Evolutionary conservation across 2,329 filamentous ascomycete species (phyloP).

Genomic region (Phialophora tarda): DNA sequence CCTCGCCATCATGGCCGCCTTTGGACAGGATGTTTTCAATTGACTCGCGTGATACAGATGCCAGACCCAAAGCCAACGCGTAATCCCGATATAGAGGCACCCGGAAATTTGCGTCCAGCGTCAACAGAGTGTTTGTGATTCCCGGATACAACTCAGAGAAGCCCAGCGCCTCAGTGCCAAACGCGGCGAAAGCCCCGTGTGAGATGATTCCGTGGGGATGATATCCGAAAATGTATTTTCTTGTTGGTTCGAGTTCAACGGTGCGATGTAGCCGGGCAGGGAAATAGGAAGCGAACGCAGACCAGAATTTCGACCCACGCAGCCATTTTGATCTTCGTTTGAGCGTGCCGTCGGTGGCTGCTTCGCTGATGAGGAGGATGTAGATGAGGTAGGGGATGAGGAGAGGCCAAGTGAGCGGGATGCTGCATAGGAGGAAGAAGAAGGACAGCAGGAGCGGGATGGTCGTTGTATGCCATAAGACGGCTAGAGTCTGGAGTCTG

Average conservation of each 20-base stretch:
- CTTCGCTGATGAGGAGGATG: conserved; percentile 74
- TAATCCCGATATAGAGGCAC: conserved; percentile 95
- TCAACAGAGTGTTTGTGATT: conserved; percentile 91
- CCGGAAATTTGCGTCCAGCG: conserved; percentile 93
- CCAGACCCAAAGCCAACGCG: conserved; percentile 83
- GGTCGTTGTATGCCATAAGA: conserved; percentile 73
- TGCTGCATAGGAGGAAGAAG: conserved; percentile 90
- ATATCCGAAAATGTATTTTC: conserved; percentile 97
- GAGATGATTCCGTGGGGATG: conserved; percentile 98
- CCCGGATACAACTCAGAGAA: conserved; percentile 89
- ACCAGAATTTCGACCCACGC: conserved; percentile 78
- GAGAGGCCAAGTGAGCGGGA: conserved; percentile 88
- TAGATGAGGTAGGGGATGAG: conserved; percentile 80
- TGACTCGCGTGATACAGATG: conserved; percentile 86
- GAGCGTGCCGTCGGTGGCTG: conserved; percentile 75
- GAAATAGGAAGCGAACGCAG: conserved; percentile 89
- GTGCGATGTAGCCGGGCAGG: conserved; percentile 88
- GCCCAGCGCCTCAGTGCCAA: conserved; percentile 85
- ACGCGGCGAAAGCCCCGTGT: conserved; percentile 91
- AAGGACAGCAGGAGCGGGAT: conserved; percentile 73
- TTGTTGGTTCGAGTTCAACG: conserved; percentile 73
- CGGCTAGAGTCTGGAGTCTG: conserved; percentile 77
- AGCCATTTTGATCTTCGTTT: conserved; percentile 75
- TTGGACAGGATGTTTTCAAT: conserved; percentile 86
- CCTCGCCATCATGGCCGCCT: conserved; percentile 76